Evolutionary conservation across 139 green algal species (phyloP).

Genomic region (Auxenochlorella pyrenoidosa): DNA sequence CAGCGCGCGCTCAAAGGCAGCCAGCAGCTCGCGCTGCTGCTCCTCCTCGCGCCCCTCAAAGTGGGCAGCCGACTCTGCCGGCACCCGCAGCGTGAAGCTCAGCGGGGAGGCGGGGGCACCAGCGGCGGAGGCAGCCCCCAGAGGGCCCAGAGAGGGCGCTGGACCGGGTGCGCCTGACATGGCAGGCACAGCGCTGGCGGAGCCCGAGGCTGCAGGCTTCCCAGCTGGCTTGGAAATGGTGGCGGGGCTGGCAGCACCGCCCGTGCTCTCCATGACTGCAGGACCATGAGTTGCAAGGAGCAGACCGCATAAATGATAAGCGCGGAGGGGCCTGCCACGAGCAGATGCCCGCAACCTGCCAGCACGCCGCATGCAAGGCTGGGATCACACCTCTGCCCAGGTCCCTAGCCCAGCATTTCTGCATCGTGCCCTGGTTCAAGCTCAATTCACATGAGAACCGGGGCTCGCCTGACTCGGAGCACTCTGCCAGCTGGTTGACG

Average conservation of each 20-base stretch:
- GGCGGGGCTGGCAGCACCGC: not conserved
- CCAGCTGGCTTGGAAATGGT: not conserved
- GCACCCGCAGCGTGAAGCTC: conserved; percentile 15
- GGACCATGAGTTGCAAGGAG: not conserved
- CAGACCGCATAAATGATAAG: not conserved
- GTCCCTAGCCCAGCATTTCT: too few species aligned
- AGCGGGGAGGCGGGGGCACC: not conserved
- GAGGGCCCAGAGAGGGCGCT: not conserved
- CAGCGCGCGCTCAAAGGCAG: conserved; percentile 17
- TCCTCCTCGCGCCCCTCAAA: not conserved
- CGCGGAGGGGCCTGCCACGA: not conserved
- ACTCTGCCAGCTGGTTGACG: conserved; percentile 13
- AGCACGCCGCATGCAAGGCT: not conserved
- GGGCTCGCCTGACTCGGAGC: conserved; percentile 9
- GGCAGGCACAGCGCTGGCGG: not conserved
- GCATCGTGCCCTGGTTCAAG: too few species aligned
- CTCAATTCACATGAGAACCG: not conserved
- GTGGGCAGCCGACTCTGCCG: not conserved
- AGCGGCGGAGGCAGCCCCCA: not conserved
- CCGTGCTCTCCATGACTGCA: conserved; percentile 20
- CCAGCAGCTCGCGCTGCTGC: conserved; percentile 17
- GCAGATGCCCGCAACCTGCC: not conserved
- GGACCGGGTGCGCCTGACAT: not conserved
- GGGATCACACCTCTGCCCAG: not conserved
- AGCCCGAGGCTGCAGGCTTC: not conserved